phyloP scores from a whole-genome alignment of 345 rosid genomes.

The Eutrema yunnanense region DNA sequence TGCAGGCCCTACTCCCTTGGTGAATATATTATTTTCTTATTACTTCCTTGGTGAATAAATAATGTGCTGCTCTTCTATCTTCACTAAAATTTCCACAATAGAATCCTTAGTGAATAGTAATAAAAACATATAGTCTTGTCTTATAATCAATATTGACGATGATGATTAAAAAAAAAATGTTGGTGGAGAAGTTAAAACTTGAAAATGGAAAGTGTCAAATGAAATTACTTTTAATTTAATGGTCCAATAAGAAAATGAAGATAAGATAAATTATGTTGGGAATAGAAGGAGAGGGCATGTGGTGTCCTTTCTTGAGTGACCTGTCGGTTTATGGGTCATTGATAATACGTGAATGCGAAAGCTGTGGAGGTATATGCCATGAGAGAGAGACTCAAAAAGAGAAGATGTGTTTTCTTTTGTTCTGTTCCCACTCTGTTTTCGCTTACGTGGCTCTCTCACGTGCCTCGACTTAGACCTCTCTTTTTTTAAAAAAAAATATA shows the following conservation, averaged over 20 bases:
- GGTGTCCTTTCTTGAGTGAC: conserved; percentile 24
- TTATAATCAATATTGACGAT: background rate
- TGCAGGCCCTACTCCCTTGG: background rate
- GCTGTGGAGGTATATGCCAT: conserved; percentile 19
- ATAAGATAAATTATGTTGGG: conserved; percentile 20
- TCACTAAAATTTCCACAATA: too few species aligned
- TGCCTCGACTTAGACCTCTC: conserved; percentile 9
- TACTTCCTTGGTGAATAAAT: too few species aligned
- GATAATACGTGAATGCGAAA: conserved; percentile 32
- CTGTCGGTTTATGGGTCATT: conserved; percentile 35
- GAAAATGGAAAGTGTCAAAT: background rate
- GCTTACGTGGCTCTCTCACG: conserved; percentile 28
- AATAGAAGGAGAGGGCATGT: conserved; percentile 24
- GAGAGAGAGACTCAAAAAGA: conserved; percentile 3
- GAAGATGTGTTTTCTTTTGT: conserved; percentile 32
- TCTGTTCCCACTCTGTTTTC: conserved; percentile 25
- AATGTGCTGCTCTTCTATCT: too few species aligned
- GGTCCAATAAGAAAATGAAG: conserved; percentile 7
- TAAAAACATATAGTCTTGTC: background rate
- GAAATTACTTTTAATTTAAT: background rate
- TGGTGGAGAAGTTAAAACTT: background rate
- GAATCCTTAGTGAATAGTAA: background rate
- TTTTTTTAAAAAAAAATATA: background rate
- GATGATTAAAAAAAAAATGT: background rate
- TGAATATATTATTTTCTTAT: too few species aligned